phyloP scores from a whole-genome alignment of 805 yeast genomes.

The Schwanniomyces polymorphus region DNA sequence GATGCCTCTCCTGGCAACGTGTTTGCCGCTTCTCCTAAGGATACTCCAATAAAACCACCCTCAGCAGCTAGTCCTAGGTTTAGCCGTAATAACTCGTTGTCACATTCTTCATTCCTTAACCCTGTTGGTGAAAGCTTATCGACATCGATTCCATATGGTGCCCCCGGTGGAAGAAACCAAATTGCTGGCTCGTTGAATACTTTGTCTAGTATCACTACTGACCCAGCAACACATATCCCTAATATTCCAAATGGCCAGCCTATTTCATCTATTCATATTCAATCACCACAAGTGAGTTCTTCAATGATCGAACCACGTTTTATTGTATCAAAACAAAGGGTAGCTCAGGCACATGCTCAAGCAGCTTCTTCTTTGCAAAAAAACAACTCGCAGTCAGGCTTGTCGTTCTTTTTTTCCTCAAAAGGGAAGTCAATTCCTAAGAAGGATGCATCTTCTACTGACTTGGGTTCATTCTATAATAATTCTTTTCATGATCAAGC shows the following conservation, averaged over 20 bases:
- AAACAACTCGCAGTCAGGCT: constrained; percentile 46
- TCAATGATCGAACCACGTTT: constrained; percentile 81
- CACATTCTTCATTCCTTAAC: constrained; percentile 39
- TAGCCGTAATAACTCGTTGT: constrained; percentile 37
- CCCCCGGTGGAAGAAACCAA: constrained; percentile 57
- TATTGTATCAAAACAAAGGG: constrained; percentile 76
- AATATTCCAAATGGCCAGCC: constrained; percentile 57
- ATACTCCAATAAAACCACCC: constrained; percentile 19
- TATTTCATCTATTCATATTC: constrained; percentile 62
- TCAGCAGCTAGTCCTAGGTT: constrained; percentile 39
- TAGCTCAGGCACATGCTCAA: constrained; percentile 51
- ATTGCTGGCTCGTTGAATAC: constrained; percentile 6
- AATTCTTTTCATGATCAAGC: constrained; percentile 30
- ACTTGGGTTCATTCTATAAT: constrained; percentile 42
- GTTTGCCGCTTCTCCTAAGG: constrained; percentile 4
- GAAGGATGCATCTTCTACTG: constrained; percentile 38
- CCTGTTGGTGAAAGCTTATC: constrained; percentile 46
- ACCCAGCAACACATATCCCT: constrained; percentile 37
- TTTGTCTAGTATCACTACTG: background rate
- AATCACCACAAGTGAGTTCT: constrained; percentile 63
- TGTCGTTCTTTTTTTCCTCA: constrained; percentile 49
- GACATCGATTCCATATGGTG: constrained; percentile 66
- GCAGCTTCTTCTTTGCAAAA: constrained; percentile 33
- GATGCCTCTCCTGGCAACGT: constrained; percentile 6
- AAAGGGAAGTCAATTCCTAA: constrained; percentile 34